Percentiles rank a stretch among this genome's conserved stretches.
phyloP scores from a whole-genome alignment of 805 yeast genomes.

The Saccharomycopsis selenospora region DNA sequence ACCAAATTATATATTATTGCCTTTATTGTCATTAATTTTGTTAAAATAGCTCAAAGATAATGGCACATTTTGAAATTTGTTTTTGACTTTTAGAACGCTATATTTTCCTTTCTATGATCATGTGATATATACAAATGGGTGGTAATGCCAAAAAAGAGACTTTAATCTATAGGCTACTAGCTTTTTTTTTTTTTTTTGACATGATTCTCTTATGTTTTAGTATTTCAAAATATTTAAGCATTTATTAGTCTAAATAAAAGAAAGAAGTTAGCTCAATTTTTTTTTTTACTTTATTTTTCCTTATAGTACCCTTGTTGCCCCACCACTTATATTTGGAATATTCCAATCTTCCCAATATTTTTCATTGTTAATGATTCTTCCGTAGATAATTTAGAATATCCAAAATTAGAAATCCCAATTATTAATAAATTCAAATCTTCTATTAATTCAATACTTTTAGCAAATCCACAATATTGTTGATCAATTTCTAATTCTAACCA shows the following conservation, averaged over 20 bases:
- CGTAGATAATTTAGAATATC: conserved; percentile 28
- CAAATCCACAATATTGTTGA: conserved; percentile 9
- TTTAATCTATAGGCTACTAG: too few species aligned
- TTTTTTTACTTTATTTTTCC: too few species aligned
- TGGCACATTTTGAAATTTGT: conserved; percentile 7
- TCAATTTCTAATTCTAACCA: neutral
- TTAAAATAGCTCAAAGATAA: too few species aligned
- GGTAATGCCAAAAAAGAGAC: too few species aligned
- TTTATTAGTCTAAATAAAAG: too few species aligned
- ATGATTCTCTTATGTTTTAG: too few species aligned
- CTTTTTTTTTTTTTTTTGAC: too few species aligned
- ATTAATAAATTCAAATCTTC: conserved; percentile 23
- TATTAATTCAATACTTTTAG: conserved; percentile 4
- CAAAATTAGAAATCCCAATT: conserved; percentile 34
- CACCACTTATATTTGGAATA: too few species aligned
- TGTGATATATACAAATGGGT: conserved; percentile 3
- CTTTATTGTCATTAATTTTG: neutral
- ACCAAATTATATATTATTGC: neutral
- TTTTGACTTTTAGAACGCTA: neutral
- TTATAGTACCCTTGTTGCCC: too few species aligned
- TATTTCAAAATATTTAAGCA: too few species aligned
- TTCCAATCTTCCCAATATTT: neutral
- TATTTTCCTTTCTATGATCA: conserved; percentile 8
- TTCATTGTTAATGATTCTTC: conserved; percentile 20
- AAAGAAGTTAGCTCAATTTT: too few species aligned